Evolutionary conservation across 2,329 filamentous ascomycete species (phyloP).

Genomic region (Teratosphaeria epicoccoides): DNA sequence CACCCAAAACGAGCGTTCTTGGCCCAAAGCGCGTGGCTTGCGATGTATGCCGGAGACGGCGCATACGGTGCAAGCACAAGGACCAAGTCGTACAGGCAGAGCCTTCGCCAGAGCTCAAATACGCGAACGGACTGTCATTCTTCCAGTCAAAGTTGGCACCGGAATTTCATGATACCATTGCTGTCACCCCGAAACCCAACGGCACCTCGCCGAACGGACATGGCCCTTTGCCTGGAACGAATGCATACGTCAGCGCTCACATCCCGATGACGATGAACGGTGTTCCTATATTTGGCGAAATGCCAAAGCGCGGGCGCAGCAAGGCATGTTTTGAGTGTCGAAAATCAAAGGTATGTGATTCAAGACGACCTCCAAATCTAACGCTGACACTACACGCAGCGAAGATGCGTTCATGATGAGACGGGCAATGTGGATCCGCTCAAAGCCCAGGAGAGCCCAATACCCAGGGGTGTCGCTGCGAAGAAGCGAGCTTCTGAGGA

Average conservation of each 20-base stretch:
- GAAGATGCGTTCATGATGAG: constrained; percentile 57
- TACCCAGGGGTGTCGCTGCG: constrained; percentile 46
- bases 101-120: constrained; percentile 7
- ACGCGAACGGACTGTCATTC: constrained; percentile 8
- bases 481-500: constrained; percentile 43
- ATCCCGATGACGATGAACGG: constrained; percentile 43
- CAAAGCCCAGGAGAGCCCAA: constrained; percentile 51
- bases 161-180: constrained; percentile 21
- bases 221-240: constrained; percentile 20
- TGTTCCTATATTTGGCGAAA: constrained; percentile 45
- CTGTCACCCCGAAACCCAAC: constrained; percentile 4
- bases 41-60: constrained; percentile 51
- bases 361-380: constrained; percentile 7
- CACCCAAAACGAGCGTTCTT: constrained; percentile 47
- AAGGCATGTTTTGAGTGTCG: constrained; percentile 58
- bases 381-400: constrained; percentile 31
- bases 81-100: constrained; percentile 35
- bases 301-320: constrained; percentile 34
- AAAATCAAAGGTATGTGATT: constrained; percentile 51
- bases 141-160: constrained; percentile 10
- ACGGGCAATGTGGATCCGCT: constrained; percentile 53
- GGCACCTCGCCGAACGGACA: constrained; percentile 2
- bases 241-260: constrained; percentile 24
- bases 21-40: constrained; percentile 52
- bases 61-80: constrained; percentile 55